Conservation (phyloP, 805 yeast genomes). For the Grigorovia yakushimaensis region DNA sequence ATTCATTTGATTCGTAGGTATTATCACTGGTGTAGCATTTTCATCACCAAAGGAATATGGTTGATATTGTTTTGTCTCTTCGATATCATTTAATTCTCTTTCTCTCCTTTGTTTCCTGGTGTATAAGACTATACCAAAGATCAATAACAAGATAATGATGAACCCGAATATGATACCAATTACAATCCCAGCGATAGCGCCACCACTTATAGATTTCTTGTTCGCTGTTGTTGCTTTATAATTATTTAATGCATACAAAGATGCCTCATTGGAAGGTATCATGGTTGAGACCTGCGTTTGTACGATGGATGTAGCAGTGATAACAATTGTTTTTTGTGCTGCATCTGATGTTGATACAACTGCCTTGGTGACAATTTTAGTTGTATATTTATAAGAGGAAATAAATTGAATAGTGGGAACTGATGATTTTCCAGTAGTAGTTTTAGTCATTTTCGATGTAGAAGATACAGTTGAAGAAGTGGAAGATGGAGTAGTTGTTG, state of each 20-base stretch:
- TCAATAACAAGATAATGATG: slow-evolving; percentile 28
- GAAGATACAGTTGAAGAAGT: neutral
- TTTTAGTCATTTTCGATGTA: neutral
- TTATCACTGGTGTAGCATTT: slow-evolving; percentile 21
- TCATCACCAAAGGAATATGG: slow-evolving; percentile 30
- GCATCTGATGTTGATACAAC: slow-evolving; percentile 16
- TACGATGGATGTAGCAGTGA: slow-evolving; percentile 24
- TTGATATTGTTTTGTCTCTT: slow-evolving; percentile 31
- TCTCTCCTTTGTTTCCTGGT: slow-evolving; percentile 27
- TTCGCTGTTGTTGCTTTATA: neutral
- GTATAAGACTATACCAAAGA: slow-evolving; percentile 35
- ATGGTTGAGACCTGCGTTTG: slow-evolving; percentile 8
- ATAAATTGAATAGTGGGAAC: neutral
- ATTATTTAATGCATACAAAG: neutral
- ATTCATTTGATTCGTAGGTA: slow-evolving; percentile 9
- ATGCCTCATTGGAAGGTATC: neutral
- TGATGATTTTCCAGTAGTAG: slow-evolving; percentile 6
- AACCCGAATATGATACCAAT: slow-evolving; percentile 42
- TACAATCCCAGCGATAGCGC: slow-evolving; percentile 55
- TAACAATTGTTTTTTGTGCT: slow-evolving; percentile 15
- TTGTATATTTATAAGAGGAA: slow-evolving; percentile 15
- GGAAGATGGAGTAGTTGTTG: neutral
- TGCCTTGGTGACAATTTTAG: slow-evolving; percentile 19
- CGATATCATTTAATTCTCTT: slow-evolving; percentile 27
- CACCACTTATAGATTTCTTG: slow-evolving; percentile 22